phyloP scores from a whole-genome alignment of 306 rosid species.

The cucumber (Cucumis sativus) region Cucumber_9930_V3 NC_026655.2:18778001-18778500 shows the following conservation, averaged over 20 bases:
- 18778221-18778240: conserved; percentile 85
- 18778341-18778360: conserved; percentile 71
- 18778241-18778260: conserved; percentile 97
- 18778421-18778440: conserved; percentile 99
- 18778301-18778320: conserved; percentile 79
- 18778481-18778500: too few species aligned
- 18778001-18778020: conserved; percentile 57
- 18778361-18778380: conserved; percentile 81
- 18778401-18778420: conserved; percentile 99
- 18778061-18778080: conserved; percentile 59
- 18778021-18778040: conserved; percentile 86
- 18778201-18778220: conserved; percentile 53
- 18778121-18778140: conserved; percentile 70
- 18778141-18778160: too few species aligned
- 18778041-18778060: conserved; percentile 71
- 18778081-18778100: conserved; percentile 73
- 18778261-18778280: conserved; percentile 99
- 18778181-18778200: too few species aligned
- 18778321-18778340: conserved; percentile 98
- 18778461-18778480: too few species aligned
- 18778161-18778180: too few species aligned
- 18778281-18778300: conserved; percentile 94
- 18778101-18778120: conserved; percentile 94
- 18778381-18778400: conserved; percentile 94
- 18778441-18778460: conserved; percentile 58